Evolutionary conservation across 148 eudicot genomes (phyloP).

Genomic region (Silene conica): DNA sequence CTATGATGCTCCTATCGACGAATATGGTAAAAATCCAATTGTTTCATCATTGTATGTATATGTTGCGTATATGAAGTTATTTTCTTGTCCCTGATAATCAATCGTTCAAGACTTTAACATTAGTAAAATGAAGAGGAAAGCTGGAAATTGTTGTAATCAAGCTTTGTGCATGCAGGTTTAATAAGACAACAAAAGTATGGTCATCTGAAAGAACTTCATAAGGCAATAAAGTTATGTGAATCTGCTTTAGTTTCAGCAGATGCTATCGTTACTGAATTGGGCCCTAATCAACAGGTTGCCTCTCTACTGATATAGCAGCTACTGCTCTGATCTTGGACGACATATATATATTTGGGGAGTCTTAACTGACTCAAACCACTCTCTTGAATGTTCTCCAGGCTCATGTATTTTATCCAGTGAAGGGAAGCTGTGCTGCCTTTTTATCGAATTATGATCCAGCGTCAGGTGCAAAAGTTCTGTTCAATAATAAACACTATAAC

Average conservation of each 20-base stretch:
- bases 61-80: background rate
- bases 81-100: background rate
- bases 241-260: constrained; percentile 70
- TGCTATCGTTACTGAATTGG: constrained; percentile 63
- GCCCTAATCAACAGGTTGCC: constrained; percentile 67
- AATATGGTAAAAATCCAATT: constrained; percentile 54
- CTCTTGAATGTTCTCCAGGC: constrained; percentile 46
- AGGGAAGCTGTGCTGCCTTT: constrained; percentile 85
- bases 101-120: background rate
- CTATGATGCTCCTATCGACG: constrained; percentile 94
- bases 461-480: constrained; percentile 57
- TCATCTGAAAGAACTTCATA: constrained; percentile 76
- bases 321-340: background rate
- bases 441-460: constrained; percentile 65
- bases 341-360: background rate
- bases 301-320: constrained; percentile 1
- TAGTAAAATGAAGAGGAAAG: background rate
- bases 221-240: constrained; percentile 73
- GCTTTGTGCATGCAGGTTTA: constrained; percentile 49
- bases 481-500: constrained; percentile 75
- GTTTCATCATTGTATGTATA: background rate
- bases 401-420: constrained; percentile 62
- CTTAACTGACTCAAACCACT: constrained; percentile 18
- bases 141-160: background rate
- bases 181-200: constrained; percentile 77